Evolutionary conservation across 352 stramenopile species (phyloP).

Genomic region (Pythium phragmitis): DNA sequence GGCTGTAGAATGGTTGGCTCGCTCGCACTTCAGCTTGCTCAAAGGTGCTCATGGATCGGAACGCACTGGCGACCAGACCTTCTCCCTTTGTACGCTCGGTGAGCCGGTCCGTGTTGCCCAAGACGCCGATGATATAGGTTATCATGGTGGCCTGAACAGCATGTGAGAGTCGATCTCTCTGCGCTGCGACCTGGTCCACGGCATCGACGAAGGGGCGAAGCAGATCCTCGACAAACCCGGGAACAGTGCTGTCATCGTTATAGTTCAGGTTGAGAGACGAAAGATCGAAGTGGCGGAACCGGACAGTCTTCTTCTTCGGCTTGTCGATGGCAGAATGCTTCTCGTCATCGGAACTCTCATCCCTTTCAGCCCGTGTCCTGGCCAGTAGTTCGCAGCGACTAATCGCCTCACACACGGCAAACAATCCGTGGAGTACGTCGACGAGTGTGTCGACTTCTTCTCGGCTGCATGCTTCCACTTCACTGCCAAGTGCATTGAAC

Average conservation of each 20-base stretch:
- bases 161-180: conserved; percentile 3
- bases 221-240: conserved; percentile 44
- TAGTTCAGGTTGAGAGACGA: conserved; percentile 65
- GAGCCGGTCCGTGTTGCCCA: conserved; percentile 16
- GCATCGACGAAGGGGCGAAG: conserved; percentile 40
- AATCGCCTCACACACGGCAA: conserved; percentile 11
- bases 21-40: conserved; percentile 16
- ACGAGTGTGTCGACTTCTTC: background rate
- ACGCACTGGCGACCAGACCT: conserved; percentile 7
- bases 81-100: conserved; percentile 5
- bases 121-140: conserved; percentile 4
- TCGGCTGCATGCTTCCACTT: conserved; percentile 1
- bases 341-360: background rate
- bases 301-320: conserved; percentile 28
- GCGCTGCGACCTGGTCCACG: conserved; percentile 27
- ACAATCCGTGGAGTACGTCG: conserved; percentile 14
- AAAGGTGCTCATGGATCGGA: conserved; percentile 15
- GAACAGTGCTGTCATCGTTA: conserved; percentile 41
- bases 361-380: conserved; percentile 1
- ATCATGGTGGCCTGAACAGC: conserved; percentile 3
- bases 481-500: conserved; percentile 19
- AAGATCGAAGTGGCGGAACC: conserved; percentile 65
- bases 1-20: conserved; percentile 38
- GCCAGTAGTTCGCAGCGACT: conserved; percentile 15
- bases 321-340: background rate